These are phyloP conservation scores for Chrysanthemum makinoi DNA, from an alignment of 129 eudicot species.

Conservation along the genomic window DNA sequence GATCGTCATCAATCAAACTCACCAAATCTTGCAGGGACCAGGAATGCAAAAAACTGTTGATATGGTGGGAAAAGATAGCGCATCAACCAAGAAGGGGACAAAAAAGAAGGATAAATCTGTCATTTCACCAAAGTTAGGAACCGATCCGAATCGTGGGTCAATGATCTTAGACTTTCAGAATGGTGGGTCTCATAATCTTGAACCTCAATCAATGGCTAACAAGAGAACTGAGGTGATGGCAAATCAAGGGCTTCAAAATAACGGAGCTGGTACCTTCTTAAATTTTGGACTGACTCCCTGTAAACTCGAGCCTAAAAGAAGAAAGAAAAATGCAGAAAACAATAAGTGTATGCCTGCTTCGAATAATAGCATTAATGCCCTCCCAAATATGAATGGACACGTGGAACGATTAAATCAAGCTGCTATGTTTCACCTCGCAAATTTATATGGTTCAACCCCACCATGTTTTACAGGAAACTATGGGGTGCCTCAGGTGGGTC, in stretches of 20 bases:
- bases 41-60: no score
- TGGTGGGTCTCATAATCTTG: conserved; percentile 21
- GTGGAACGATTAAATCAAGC: conserved; percentile 25
- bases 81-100: conserved; percentile 34
- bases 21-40: conserved; percentile 15
- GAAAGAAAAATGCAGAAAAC: conserved; percentile 23
- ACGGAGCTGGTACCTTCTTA: no score
- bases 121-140: conserved; percentile 11
- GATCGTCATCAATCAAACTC: conserved; percentile 5
- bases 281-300: conserved; percentile 15
- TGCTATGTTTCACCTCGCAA: not conserved
- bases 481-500: conserved; percentile 31
- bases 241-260: conserved; percentile 7
- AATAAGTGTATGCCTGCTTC: conserved; percentile 6
- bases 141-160: conserved; percentile 17
- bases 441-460: conserved; percentile 16
- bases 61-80: not conserved
- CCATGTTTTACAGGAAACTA: conserved; percentile 22
- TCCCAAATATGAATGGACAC: not conserved
- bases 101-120: conserved; percentile 25
- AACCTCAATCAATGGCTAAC: conserved; percentile 22
- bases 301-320: conserved; percentile 34
- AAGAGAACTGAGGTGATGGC: conserved; percentile 23
- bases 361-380: conserved; percentile 12
- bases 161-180: conserved; percentile 25